Percentiles rank a stretch among this genome's conserved stretches.
Conservation (phyloP, 345 rosid species). For the Dipteronia dyeriana region DNA sequence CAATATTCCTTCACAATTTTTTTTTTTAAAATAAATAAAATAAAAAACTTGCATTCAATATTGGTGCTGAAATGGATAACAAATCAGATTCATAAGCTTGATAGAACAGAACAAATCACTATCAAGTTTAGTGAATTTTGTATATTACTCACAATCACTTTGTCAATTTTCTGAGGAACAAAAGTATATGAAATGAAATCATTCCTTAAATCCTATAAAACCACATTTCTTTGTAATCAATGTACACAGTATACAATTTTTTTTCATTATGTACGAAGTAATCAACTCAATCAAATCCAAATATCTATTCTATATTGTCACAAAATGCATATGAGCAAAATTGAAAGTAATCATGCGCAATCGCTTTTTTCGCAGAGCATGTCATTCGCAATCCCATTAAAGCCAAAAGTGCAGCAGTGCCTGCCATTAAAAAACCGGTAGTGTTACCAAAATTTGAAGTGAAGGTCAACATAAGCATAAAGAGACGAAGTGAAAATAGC, state of each 20-base stretch:
- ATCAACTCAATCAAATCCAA: conserved; percentile 10
- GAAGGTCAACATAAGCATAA: conserved; percentile 4
- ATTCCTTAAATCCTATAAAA: background rate
- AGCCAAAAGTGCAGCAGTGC: conserved; percentile 87
- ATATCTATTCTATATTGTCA: background rate
- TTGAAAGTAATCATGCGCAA: background rate
- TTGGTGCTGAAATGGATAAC: too few species aligned
- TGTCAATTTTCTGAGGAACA: background rate
- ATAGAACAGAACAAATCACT: too few species aligned
- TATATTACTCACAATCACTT: background rate
- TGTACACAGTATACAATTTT: too few species aligned
- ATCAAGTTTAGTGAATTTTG: too few species aligned
- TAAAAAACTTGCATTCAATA: too few species aligned
- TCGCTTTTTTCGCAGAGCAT: background rate
- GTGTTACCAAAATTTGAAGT: background rate
- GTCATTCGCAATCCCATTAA: conserved; percentile 30
- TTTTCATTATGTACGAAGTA: background rate
- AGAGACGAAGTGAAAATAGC: background rate
- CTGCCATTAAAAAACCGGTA: conserved; percentile 44
- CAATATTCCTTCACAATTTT: too few species aligned
- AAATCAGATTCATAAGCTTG: too few species aligned
- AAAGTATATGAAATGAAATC: background rate
- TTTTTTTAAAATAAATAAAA: too few species aligned
- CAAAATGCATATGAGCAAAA: background rate
- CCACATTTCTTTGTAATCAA: background rate